phyloP scores from a whole-genome alignment of 2,329 filamentous ascomycete species.

The Penicillium sp. region DNA sequence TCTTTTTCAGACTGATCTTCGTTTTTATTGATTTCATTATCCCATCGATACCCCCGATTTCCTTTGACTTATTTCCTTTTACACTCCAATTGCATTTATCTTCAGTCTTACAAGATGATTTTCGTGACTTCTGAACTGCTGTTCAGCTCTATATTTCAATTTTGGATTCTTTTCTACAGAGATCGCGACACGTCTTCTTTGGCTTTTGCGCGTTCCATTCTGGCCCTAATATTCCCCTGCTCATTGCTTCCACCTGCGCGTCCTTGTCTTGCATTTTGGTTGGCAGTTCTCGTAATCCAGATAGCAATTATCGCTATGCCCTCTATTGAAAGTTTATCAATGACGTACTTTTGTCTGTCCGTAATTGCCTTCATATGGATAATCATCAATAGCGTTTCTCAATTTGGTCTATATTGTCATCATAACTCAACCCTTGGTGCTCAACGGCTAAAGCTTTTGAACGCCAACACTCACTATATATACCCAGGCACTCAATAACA shows the following conservation, averaged over 20 bases:
- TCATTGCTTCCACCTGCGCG: background rate
- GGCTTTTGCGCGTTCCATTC: background rate
- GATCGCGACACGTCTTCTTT: background rate
- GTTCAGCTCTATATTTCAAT: background rate
- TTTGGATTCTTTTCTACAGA: background rate
- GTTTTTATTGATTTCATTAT: constrained; percentile 19
- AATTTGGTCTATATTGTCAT: background rate
- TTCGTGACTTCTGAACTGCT: background rate
- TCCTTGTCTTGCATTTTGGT: background rate
- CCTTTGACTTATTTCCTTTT: background rate
- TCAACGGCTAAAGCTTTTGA: too few species aligned
- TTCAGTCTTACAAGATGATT: background rate
- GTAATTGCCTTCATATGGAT: background rate
- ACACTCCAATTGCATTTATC: background rate
- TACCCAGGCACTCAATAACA: background rate
- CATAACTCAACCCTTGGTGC: too few species aligned
- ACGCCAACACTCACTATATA: too few species aligned
- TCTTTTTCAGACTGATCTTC: constrained; percentile 14
- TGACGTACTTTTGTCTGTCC: background rate
- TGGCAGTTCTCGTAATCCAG: background rate
- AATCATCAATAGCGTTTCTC: background rate
- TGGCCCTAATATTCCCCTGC: background rate
- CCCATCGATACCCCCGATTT: constrained; percentile 32
- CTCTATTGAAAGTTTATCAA: background rate
- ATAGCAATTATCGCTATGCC: background rate